Conservation (phyloP, 106 monocot species). For the Dactylorhiza incarnata region DNA sequence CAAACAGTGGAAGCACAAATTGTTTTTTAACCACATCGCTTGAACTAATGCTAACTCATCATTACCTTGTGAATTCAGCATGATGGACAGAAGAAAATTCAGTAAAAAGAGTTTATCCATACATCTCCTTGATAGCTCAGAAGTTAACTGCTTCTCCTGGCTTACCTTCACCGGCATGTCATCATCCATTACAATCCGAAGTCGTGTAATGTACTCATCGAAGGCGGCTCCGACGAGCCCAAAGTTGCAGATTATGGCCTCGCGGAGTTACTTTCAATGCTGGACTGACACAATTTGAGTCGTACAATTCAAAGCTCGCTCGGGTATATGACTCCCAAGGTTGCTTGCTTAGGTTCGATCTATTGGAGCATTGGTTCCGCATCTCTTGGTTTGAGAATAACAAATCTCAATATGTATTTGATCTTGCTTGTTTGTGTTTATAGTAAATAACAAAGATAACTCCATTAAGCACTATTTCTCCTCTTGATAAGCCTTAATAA, state of each 20-base stretch:
- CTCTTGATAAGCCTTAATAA: no score
- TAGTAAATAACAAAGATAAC: no score
- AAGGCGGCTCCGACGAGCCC: slow-evolving; percentile 57
- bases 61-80: slow-evolving; percentile 41
- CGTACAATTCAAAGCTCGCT: slow-evolving; percentile 85
- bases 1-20: slow-evolving; percentile 97
- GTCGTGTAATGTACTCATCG: slow-evolving; percentile 73
- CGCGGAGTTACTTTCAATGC: slow-evolving; percentile 74
- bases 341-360: no score
- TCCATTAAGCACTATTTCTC: no score
- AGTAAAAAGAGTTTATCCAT: slow-evolving; percentile 43
- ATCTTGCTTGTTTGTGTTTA: no score
- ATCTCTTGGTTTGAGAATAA: no score
- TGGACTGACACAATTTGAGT: slow-evolving; percentile 78
- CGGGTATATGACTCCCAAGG: slow-evolving; percentile 96
- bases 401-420: no score
- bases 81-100: not conserved
- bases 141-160: slow-evolving; percentile 45
- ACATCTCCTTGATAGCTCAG: slow-evolving; percentile 56
- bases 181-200: slow-evolving; percentile 90
- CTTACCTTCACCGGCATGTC: slow-evolving; percentile 48
- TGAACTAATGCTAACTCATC: slow-evolving; percentile 88
- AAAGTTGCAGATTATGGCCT: slow-evolving; percentile 79
- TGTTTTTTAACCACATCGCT: slow-evolving; percentile 90
- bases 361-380: no score